These are phyloP conservation scores for Suillus ampliporus DNA, from an alignment of 768 basidiomycete species.

Conservation along the genomic window DNA sequence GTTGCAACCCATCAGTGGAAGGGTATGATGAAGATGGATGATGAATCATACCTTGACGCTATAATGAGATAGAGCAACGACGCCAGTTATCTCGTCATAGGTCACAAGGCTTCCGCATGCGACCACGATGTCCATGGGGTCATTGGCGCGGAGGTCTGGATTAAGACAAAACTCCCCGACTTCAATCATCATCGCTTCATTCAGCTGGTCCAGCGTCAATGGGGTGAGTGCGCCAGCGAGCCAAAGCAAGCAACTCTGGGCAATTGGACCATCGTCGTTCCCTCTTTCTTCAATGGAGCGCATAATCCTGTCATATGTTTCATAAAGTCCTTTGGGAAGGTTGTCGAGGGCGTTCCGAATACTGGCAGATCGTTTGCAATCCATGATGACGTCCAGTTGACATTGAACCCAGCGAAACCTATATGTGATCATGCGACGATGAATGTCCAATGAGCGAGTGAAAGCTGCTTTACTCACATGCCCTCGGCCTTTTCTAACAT, in stretches of 20 bases:
- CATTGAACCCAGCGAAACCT: constrained; percentile 18
- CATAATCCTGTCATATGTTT: constrained; percentile 29
- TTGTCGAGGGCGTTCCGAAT: constrained; percentile 13
- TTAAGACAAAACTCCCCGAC: neutral
- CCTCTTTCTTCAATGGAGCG: constrained; percentile 11
- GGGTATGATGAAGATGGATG: too few species aligned
- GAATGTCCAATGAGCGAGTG: neutral
- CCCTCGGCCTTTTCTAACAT: constrained; percentile 12
- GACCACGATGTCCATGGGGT: constrained; percentile 3
- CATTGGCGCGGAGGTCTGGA: neutral
- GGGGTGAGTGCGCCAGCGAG: constrained; percentile 2
- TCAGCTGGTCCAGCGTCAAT: constrained; percentile 1
- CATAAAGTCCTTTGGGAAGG: constrained; percentile 25
- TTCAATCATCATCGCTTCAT: constrained; percentile 11
- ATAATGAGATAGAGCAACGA: constrained; percentile 13
- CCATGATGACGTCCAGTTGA: neutral
- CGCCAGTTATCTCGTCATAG: neutral
- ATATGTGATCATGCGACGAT: neutral
- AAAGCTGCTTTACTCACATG: constrained; percentile 6
- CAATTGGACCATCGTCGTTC: neutral
- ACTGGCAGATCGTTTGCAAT: neutral
- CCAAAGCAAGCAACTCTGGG: neutral
- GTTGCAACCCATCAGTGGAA: neutral
- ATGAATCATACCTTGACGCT: constrained; percentile 12
- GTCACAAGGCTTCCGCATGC: constrained; percentile 7